Conservation (phyloP, 305 asterid genomes). For the Solanum hybrid region DNA sequence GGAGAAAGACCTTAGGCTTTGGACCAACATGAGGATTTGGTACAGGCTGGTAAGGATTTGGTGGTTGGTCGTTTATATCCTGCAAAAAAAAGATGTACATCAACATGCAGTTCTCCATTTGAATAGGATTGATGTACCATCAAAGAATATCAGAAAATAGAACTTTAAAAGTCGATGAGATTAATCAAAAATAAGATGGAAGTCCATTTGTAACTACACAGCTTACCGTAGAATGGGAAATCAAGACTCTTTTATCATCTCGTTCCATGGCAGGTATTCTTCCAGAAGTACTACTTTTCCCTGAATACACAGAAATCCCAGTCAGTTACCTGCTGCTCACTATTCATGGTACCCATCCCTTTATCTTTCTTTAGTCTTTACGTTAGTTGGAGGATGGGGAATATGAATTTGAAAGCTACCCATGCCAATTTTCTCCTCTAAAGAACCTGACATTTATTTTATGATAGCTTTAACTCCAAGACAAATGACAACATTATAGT, state of each 20-base stretch:
- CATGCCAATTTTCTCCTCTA: not conserved
- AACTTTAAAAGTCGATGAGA: not conserved
- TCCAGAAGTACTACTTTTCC: constrained; percentile 32
- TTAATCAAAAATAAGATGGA: not conserved
- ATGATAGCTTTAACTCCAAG: not conserved
- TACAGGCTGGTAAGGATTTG: constrained; percentile 80
- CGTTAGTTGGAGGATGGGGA: not conserved
- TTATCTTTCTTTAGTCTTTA: not conserved
- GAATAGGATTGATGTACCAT: constrained; percentile 51
- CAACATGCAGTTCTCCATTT: constrained; percentile 51
- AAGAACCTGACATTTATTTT: not conserved
- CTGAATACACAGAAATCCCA: constrained; percentile 14
- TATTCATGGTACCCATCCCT: not conserved
- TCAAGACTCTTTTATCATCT: constrained; percentile 25
- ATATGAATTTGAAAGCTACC: not conserved
- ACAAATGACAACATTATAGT: not conserved
- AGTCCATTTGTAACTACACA: not conserved
- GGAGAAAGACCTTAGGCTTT: constrained; percentile 52
- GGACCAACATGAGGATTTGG: constrained; percentile 60
- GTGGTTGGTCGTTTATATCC: constrained; percentile 83
- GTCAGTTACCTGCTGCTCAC: not conserved
- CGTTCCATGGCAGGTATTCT: constrained; percentile 31
- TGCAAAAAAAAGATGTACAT: constrained; percentile 20
- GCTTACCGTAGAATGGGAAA: constrained; percentile 48
- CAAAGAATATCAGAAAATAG: constrained; percentile 6